Evolutionary conservation across 768 basidiomycete species (phyloP).

Genomic region (Boletus sensibilis): DNA sequence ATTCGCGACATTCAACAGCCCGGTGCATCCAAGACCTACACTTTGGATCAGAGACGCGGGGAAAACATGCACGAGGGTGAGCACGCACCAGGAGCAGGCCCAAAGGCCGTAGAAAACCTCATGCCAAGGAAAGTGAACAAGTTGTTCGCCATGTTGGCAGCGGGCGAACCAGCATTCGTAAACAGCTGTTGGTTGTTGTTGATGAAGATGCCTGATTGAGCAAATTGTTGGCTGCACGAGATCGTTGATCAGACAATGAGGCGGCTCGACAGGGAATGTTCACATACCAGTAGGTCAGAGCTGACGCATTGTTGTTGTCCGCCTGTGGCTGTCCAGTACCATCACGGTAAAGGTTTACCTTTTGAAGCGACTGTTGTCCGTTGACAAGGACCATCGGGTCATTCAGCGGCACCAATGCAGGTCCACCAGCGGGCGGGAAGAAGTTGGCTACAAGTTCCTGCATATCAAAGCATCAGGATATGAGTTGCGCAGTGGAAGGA

Average conservation of each 20-base stretch:
- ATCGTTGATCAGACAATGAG: neutral
- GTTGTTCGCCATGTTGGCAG: slow-evolving; percentile 19
- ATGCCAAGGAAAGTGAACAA: slow-evolving; percentile 31
- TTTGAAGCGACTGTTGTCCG: slow-evolving; percentile 23
- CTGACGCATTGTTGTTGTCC: slow-evolving; percentile 24
- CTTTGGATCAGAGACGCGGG: neutral
- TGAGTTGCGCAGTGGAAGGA: neutral
- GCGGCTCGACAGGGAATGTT: neutral
- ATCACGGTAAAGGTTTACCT: slow-evolving; percentile 29
- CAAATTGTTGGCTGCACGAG: slow-evolving; percentile 20
- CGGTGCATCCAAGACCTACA: slow-evolving; percentile 24
- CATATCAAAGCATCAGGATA: neutral
- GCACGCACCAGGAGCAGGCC: slow-evolving; percentile 24
- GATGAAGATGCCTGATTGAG: slow-evolving; percentile 25
- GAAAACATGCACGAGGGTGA: neutral
- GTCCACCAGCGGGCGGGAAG: slow-evolving; percentile 25
- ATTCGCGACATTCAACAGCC: slow-evolving; percentile 22
- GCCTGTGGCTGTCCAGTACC: slow-evolving; percentile 29
- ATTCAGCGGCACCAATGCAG: slow-evolving; percentile 26
- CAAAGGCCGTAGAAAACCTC: slow-evolving; percentile 27
- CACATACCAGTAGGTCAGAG: slow-evolving; percentile 21
- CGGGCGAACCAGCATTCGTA: slow-evolving; percentile 20
- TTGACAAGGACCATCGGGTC: slow-evolving; percentile 29
- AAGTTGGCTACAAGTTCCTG: slow-evolving; percentile 26
- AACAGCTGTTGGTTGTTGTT: slow-evolving; percentile 22